Conservation (phyloP, 1,284 basidiomycete species). For the Xerocomus nothofagi region DNA sequence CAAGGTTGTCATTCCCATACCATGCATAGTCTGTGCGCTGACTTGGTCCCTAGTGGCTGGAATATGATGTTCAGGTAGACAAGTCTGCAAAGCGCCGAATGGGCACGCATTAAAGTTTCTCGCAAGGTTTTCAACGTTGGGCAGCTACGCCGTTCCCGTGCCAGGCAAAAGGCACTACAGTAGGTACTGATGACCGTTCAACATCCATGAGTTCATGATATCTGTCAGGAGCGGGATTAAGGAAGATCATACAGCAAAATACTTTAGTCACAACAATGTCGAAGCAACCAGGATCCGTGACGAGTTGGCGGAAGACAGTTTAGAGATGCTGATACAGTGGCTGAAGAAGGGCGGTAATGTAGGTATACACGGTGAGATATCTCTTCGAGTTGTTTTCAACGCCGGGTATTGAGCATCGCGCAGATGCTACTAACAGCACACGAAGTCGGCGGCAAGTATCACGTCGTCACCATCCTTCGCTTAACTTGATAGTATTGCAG, state of each 20-base stretch:
- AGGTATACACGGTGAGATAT: slow-evolving; percentile 85
- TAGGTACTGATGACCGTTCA: slow-evolving; percentile 37
- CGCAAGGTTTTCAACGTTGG: slow-evolving; percentile 96
- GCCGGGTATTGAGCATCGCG: slow-evolving; percentile 7
- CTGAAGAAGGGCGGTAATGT: slow-evolving; percentile 95
- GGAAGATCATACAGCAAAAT: slow-evolving; percentile 90
- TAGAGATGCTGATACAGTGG: slow-evolving; percentile 96
- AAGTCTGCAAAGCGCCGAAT: not conserved
- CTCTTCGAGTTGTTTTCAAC: slow-evolving; percentile 11
- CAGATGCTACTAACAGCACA: slow-evolving; percentile 95
- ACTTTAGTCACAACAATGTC: slow-evolving; percentile 88
- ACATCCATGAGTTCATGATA: slow-evolving; percentile 4
- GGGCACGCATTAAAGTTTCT: slow-evolving; percentile 6
- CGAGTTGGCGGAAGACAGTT: slow-evolving; percentile 84
- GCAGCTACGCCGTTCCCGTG: slow-evolving; percentile 88
- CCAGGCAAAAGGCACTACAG: slow-evolving; percentile 75
- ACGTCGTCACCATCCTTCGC: not conserved
- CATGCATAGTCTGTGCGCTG: slow-evolving; percentile 8
- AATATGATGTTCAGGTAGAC: slow-evolving; percentile 91
- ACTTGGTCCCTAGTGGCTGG: slow-evolving; percentile 77
- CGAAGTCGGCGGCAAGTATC: slow-evolving; percentile 60
- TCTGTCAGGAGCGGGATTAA: slow-evolving; percentile 66
- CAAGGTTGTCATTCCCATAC: slow-evolving; percentile 45
- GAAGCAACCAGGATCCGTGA: slow-evolving; percentile 81
- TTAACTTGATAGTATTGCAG: slow-evolving; percentile 40